Conservation (phyloP, 2,329 filamentous ascomycete species). For the Botrytis hyacinthi region DNA sequence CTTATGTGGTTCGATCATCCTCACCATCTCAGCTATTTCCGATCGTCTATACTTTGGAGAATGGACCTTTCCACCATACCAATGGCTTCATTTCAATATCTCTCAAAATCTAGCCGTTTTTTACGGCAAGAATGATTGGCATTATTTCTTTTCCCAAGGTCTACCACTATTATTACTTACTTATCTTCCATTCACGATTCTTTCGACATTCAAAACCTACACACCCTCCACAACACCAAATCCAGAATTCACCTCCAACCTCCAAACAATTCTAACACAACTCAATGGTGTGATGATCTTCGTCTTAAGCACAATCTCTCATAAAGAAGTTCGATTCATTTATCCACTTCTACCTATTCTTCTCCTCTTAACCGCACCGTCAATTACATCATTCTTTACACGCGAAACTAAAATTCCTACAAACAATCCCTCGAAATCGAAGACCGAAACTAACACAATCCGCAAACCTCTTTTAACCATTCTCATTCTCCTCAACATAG, state of each 20-base stretch:
- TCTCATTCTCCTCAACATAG: constrained; percentile 63
- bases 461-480: constrained; percentile 56
- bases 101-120: constrained; percentile 84
- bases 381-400: constrained; percentile 56
- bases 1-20: constrained; percentile 61
- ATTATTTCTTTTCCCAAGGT: constrained; percentile 92
- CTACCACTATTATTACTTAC: constrained; percentile 84
- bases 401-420: constrained; percentile 30
- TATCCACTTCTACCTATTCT: constrained; percentile 88
- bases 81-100: constrained; percentile 89
- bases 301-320: constrained; percentile 73
- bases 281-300: constrained; percentile 54
- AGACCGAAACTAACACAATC: constrained; percentile 29
- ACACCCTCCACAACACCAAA: constrained; percentile 8
- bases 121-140: constrained; percentile 85
- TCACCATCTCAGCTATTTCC: constrained; percentile 62
- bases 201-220: constrained; percentile 48
- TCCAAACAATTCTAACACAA: constrained; percentile 50
- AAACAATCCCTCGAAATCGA: constrained; percentile 18
- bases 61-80: constrained; percentile 86
- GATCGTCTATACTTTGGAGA: constrained; percentile 79
- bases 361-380: constrained; percentile 72
- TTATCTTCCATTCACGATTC: constrained; percentile 70
- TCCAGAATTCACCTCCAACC: constrained; percentile 30
- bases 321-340: constrained; percentile 97